Evolutionary conservation across 1,284 basidiomycete species (phyloP).

Genomic region (Malassezia pachydermatis): DNA sequence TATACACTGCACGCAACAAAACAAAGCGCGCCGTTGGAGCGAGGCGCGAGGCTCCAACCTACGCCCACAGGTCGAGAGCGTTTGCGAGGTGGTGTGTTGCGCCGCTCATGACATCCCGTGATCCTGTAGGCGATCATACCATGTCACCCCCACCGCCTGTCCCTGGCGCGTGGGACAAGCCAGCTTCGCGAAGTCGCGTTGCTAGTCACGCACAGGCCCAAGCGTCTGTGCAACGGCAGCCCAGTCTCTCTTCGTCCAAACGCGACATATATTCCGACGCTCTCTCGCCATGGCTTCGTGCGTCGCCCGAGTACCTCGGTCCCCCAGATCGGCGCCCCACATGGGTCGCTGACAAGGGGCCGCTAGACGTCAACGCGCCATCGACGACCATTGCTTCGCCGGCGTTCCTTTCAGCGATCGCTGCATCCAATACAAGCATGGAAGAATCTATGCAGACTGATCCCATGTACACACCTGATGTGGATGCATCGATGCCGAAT

Average conservation of each 20-base stretch:
- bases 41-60: too few relatives aligned
- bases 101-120: background rate
- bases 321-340: too few relatives aligned
- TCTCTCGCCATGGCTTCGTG: conserved; percentile 7
- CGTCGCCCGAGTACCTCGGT: background rate
- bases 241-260: background rate
- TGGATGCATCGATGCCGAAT: too few relatives aligned
- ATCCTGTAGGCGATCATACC: background rate
- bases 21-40: too few relatives aligned
- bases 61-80: too few relatives aligned
- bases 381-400: too few relatives aligned
- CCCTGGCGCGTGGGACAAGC: background rate
- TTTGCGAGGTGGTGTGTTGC: conserved; percentile 1
- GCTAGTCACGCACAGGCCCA: background rate
- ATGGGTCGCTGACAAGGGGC: too few relatives aligned
- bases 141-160: background rate
- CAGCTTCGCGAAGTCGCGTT: background rate
- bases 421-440: too few relatives aligned
- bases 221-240: background rate
- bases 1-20: background rate
- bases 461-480: too few relatives aligned
- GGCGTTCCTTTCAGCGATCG: too few relatives aligned
- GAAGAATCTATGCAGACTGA: too few relatives aligned
- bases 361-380: too few relatives aligned
- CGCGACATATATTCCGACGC: conserved; percentile 11